A percentile compares a stretch with the other conserved stretches of the same genome.
These are phyloP conservation scores for Penicillium steckii DNA, from an alignment of 495 filamentous ascomycete genomes.

Conservation along the genomic window DNA sequence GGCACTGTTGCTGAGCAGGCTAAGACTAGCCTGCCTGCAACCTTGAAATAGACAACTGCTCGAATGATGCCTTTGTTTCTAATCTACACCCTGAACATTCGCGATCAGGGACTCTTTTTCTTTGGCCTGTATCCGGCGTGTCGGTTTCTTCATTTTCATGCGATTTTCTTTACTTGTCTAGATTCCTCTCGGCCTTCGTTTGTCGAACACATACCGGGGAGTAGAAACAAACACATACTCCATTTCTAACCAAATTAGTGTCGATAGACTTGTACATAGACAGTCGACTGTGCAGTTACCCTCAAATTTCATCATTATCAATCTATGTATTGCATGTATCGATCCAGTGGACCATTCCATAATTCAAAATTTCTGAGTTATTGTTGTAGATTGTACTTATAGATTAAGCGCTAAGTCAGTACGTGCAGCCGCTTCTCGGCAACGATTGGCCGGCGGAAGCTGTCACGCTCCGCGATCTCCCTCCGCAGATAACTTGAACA, in stretches of 20 bases:
- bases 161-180: conserved; percentile 16
- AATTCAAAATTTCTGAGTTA: too few relatives aligned
- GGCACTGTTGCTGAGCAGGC: conserved; percentile 39
- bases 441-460: conserved; percentile 8
- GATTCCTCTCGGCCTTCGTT: conserved; percentile 9
- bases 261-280: conserved; percentile 13
- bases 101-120: conserved; percentile 4
- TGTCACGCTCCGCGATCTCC: conserved; percentile 10
- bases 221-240: conserved; percentile 3
- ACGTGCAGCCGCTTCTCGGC: conserved; percentile 9
- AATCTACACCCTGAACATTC: conserved; percentile 2
- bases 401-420: too few relatives aligned
- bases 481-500: conserved; percentile 13
- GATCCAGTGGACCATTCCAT: too few relatives aligned
- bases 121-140: conserved; percentile 22
- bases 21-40: conserved; percentile 44
- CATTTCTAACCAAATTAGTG: background rate
- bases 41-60: conserved; percentile 36
- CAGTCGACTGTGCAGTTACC: background rate
- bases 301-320: background rate
- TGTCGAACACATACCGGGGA: background rate
- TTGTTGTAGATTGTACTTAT: background rate
- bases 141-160: conserved; percentile 17
- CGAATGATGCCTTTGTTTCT: background rate
- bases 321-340: too few relatives aligned